Percentiles rank a stretch among this genome's conserved stretches.
phyloP scores from a whole-genome alignment of 495 filamentous ascomycete genomes.

The Penicillium pulvis region DNA sequence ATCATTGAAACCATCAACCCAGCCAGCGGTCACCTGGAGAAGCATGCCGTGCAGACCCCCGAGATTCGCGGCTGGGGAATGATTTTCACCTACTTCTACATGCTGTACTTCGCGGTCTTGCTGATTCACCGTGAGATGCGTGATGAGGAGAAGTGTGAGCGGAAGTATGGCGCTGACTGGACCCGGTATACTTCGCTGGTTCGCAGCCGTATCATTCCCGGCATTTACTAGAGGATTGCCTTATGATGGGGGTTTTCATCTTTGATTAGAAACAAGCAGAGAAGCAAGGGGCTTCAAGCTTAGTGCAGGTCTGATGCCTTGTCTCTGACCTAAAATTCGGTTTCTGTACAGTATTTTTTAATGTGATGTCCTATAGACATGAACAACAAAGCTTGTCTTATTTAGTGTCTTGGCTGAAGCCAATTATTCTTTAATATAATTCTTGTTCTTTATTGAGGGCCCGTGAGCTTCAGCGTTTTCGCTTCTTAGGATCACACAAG shows the following conservation, averaged over 20 bases:
- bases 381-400: background rate
- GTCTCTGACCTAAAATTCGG: background rate
- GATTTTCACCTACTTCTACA: slow-evolving; percentile 91
- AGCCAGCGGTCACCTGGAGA: slow-evolving; percentile 54
- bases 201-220: slow-evolving; percentile 83
- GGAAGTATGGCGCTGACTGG: slow-evolving; percentile 95
- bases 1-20: slow-evolving; percentile 50
- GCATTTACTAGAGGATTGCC: slow-evolving; percentile 65
- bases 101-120: slow-evolving; percentile 88
- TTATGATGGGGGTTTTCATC: background rate
- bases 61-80: slow-evolving; percentile 80
- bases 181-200: slow-evolving; percentile 84
- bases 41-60: slow-evolving; percentile 63
- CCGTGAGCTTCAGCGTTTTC: slow-evolving; percentile 31
- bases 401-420: background rate
- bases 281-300: background rate
- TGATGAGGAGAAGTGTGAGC: slow-evolving; percentile 89
- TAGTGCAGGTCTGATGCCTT: background rate
- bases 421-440: slow-evolving; percentile 8
- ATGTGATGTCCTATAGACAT: background rate
- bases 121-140: slow-evolving; percentile 88
- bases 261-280: background rate
- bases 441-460: background rate
- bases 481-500: slow-evolving; percentile 37
- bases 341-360: slow-evolving; percentile 11